A percentile compares a stretch with the other conserved stretches of the same genome.
Evolutionary conservation across 352 stramenopile species (phyloP).

Genomic region (Phytophthora hibernalis): DNA sequence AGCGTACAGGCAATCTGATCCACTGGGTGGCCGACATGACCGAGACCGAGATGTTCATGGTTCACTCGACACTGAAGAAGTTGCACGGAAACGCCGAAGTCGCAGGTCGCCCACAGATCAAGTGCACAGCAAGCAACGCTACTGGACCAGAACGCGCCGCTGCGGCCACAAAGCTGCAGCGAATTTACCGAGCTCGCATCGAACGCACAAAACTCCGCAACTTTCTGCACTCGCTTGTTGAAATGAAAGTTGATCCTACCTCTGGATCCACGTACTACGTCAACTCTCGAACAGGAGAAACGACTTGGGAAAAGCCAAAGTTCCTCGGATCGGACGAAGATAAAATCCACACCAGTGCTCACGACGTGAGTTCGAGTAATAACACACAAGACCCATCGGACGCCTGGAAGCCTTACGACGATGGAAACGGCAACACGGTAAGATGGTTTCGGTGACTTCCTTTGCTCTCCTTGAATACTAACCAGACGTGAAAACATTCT

Average conservation of each 20-base stretch:
- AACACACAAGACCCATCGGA: constrained; percentile 26
- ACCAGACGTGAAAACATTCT: constrained; percentile 2
- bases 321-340: constrained; percentile 15
- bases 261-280: constrained; percentile 68
- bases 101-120: constrained; percentile 24
- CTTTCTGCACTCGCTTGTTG: constrained; percentile 65
- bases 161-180: constrained; percentile 69
- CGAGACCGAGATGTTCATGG: constrained; percentile 61
- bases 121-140: constrained; percentile 59
- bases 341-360: neutral
- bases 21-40: constrained; percentile 65
- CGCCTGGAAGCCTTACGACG: constrained; percentile 63
- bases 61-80: constrained; percentile 57
- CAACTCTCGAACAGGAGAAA: constrained; percentile 65
- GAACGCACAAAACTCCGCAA: constrained; percentile 64
- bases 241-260: constrained; percentile 52
- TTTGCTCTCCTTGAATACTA: constrained; percentile 2
- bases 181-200: constrained; percentile 74
- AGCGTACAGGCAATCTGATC: constrained; percentile 22
- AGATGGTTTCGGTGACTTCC: neutral
- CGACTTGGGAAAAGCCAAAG: constrained; percentile 61
- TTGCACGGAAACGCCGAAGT: constrained; percentile 38
- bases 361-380: constrained; percentile 15
- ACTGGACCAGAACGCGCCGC: constrained; percentile 67
- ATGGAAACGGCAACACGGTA: constrained; percentile 72